Conservation (phyloP, 2,329 filamentous ascomycete species). For the Aspergillus caelatus region DNA sequence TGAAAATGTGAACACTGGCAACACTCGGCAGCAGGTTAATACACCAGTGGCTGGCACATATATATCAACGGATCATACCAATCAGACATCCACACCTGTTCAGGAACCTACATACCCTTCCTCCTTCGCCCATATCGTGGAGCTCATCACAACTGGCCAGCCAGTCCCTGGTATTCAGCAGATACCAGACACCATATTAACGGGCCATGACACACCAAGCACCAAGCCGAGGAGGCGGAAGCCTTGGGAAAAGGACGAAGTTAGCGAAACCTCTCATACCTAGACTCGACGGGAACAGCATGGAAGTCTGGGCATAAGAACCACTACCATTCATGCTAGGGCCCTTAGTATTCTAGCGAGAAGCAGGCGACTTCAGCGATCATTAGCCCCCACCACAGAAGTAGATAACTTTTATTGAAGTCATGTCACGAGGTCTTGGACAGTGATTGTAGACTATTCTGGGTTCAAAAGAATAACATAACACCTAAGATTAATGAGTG, state of each 20-base stretch:
- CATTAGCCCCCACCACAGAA: background rate
- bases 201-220: conserved; percentile 65
- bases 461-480: background rate
- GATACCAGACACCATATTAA: conserved; percentile 77
- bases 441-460: background rate
- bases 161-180: conserved; percentile 85
- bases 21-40: conserved; percentile 8
- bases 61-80: conserved; percentile 11
- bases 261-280: conserved; percentile 7
- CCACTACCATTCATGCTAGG: background rate
- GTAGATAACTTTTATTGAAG: background rate
- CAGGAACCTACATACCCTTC: conserved; percentile 70
- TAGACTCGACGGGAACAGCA: background rate
- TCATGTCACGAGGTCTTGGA: background rate
- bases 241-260: conserved; percentile 76
- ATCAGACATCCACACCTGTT: conserved; percentile 46
- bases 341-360: background rate
- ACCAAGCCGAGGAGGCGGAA: conserved; percentile 61
- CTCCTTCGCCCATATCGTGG: conserved; percentile 82
- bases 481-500: conserved; percentile 10
- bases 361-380: background rate
- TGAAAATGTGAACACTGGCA: conserved; percentile 11
- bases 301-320: background rate
- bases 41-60: conserved; percentile 11
- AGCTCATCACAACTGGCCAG: conserved; percentile 78